Conservation (phyloP, 345 rosid species). For the Gossypium longicalyx region DNA sequence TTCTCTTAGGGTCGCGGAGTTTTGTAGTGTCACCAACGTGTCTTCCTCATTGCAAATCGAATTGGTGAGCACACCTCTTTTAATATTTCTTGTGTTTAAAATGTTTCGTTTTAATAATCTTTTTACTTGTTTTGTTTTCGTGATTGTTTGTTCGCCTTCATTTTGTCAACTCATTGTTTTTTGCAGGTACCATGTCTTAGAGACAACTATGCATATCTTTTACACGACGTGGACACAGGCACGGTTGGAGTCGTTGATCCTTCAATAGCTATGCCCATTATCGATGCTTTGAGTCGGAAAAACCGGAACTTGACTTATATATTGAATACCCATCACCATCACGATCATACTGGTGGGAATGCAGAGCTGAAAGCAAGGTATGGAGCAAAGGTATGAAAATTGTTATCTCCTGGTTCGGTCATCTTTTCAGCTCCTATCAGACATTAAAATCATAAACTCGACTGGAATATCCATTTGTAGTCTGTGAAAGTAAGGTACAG, state of each 20-base stretch:
- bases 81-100: neutral
- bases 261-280: constrained; percentile 76
- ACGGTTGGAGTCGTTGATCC: constrained; percentile 99
- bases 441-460: neutral
- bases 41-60: constrained; percentile 89
- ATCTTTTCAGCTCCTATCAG: neutral
- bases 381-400: constrained; percentile 88
- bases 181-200: constrained; percentile 84
- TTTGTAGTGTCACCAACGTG: constrained; percentile 76
- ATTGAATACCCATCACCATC: constrained; percentile 91
- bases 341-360: constrained; percentile 91
- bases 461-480: neutral
- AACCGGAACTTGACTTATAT: constrained; percentile 84
- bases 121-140: neutral
- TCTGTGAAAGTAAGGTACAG: neutral
- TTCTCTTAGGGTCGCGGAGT: constrained; percentile 78
- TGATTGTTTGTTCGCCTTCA: neutral
- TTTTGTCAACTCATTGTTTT: neutral
- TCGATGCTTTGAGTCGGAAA: constrained; percentile 76
- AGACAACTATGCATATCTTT: constrained; percentile 91
- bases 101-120: neutral
- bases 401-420: constrained; percentile 2
- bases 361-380: constrained; percentile 88
- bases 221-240: constrained; percentile 91
- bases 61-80: constrained; percentile 46